Percentiles rank a stretch among this genome's conserved stretches.
Conservation (phyloP, 805 yeast genomes). For the Scheffersomyces amazonensis region DNA sequence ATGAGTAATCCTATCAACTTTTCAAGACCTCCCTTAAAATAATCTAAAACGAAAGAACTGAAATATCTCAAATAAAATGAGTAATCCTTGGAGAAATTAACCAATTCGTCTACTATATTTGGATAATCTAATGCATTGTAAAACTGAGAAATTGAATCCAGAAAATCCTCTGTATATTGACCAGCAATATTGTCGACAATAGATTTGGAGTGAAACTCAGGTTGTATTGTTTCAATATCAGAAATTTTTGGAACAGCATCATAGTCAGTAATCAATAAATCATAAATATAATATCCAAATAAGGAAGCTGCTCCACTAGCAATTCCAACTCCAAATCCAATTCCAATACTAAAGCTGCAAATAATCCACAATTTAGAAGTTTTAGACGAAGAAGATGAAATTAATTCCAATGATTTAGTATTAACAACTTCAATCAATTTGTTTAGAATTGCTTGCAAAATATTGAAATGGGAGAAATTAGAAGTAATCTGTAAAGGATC, state of each 20-base stretch:
- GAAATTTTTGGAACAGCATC: neutral
- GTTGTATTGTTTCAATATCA: neutral
- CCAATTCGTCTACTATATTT: slow-evolving; percentile 5
- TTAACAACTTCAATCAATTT: slow-evolving; percentile 5
- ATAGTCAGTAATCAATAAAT: neutral
- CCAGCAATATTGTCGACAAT: neutral
- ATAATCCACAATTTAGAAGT: slow-evolving; percentile 17
- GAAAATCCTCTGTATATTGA: neutral
- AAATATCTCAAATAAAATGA: slow-evolving; percentile 4
- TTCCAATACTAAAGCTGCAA: slow-evolving; percentile 34
- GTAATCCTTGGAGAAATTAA: slow-evolving; percentile 2
- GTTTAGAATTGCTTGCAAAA: slow-evolving; percentile 13
- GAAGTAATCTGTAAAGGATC: slow-evolving; percentile 30
- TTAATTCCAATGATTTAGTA: neutral
- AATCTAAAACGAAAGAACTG: slow-evolving; percentile 13
- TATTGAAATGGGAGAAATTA: slow-evolving; percentile 17
- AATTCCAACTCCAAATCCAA: slow-evolving; percentile 32
- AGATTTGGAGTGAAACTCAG: neutral
- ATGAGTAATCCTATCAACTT: slow-evolving; percentile 13
- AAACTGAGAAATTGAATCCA: neutral
- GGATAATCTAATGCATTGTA: neutral
- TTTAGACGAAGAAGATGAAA: neutral
- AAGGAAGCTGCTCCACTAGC: slow-evolving; percentile 22
- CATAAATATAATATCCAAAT: slow-evolving; percentile 6
- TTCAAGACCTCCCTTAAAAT: slow-evolving; percentile 22